Conservation (phyloP, 73 alveolate species). For the Paramecium primaurelia region DNA sequence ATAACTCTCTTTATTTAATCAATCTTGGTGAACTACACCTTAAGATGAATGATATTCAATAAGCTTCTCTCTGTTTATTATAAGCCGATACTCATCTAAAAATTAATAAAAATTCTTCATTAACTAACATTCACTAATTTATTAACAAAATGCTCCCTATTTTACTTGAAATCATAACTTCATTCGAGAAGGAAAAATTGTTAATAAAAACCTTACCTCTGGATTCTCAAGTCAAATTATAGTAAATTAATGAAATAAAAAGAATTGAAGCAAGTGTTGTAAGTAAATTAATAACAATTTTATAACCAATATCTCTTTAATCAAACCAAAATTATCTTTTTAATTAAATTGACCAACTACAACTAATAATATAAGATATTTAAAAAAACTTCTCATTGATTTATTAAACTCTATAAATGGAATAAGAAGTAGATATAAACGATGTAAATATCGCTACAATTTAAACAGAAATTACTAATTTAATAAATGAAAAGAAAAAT, state of each 20-base stretch:
- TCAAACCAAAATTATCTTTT: background rate
- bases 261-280: background rate
- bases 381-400: background rate
- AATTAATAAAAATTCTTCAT: background rate
- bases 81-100: background rate
- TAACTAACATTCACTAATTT: background rate
- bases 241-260: background rate
- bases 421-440: background rate
- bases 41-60: background rate
- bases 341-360: background rate
- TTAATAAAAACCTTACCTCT: background rate
- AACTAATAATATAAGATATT: background rate
- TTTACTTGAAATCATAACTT: background rate
- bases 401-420: background rate
- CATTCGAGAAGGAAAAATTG: background rate
- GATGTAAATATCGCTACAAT: background rate
- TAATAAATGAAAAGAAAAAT: background rate
- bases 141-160: background rate
- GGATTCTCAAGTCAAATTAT: background rate
- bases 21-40: background rate
- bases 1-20: background rate
- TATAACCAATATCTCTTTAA: background rate
- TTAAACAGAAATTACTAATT: background rate
- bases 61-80: background rate
- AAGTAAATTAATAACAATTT: background rate